A percentile compares a stretch with the other conserved stretches of the same genome.
These are phyloP conservation scores for Aschersonia sp. DNA, from an alignment of 2,329 filamentous ascomycete species.

Conservation along the genomic window DNA sequence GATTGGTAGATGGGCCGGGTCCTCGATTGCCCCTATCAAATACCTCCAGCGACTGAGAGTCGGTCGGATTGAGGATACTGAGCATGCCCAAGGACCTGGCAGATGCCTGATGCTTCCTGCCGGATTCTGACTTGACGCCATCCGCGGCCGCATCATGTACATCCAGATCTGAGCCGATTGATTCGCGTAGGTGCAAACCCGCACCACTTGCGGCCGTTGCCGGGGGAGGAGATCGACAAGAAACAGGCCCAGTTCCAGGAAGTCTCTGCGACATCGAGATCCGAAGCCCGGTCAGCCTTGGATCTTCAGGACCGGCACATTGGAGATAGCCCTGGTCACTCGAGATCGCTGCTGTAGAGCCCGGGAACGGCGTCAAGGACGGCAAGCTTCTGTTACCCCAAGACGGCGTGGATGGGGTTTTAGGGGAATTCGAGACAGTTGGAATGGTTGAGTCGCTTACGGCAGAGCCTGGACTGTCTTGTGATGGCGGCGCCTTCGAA, in stretches of 20 bases:
- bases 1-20: neutral
- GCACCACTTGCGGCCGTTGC: slow-evolving; percentile 16
- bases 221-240: slow-evolving; percentile 31
- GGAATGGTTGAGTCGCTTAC: no score
- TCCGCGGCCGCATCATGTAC: slow-evolving; percentile 11
- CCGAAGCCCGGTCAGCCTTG: slow-evolving; percentile 40
- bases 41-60: slow-evolving; percentile 10
- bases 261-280: slow-evolving; percentile 51
- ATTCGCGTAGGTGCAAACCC: slow-evolving; percentile 7
- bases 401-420: neutral
- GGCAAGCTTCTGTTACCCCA: slow-evolving; percentile 8
- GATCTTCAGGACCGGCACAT: slow-evolving; percentile 41
- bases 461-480: no score
- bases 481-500: no score
- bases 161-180: slow-evolving; percentile 2
- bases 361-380: slow-evolving; percentile 9
- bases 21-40: slow-evolving; percentile 1
- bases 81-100: slow-evolving; percentile 18
- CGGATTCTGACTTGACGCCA: slow-evolving; percentile 7
- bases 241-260: slow-evolving; percentile 39
- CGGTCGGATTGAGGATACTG: slow-evolving; percentile 23
- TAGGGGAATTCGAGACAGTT: no score
- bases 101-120: slow-evolving; percentile 11
- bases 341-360: slow-evolving; percentile 9
- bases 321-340: slow-evolving; percentile 23